Base-by-base conservation (phyloP, 345 rosid species). In the Salix purpurea region DNA sequence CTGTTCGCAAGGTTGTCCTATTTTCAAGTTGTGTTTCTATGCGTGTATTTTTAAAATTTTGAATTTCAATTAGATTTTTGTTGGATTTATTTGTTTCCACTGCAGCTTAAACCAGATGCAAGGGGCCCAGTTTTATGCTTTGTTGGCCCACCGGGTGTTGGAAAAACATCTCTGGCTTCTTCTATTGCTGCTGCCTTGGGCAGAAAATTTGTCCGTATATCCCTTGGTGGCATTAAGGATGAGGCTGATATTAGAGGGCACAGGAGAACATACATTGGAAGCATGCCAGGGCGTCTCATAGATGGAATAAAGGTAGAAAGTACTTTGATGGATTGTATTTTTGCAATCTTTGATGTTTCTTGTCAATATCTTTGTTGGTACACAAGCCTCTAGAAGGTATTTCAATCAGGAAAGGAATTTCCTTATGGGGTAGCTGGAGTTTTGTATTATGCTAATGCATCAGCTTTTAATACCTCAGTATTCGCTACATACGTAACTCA, bases 241-340 rank as follows among this genome's bases (percentile, higher is more conserved):
- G 99, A 96, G 88, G 98, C 98, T 74, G 99, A 96, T 83, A 93
- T 96, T 66, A 91, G 98, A 88, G 99, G 99, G 79, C 99, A 96
- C 76, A 85, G 99, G 84, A 91, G 99, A 84, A 96, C 99, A 24
- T 96, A 96, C 83, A 93, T 93, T 77, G 98, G 98, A 70, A 96
- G 99, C 87, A 93, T 96, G 99, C 98, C 99, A 54, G 99, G 98
- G 77, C 98, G 97, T 80, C 98, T 96, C 65, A 91, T 96, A 84
- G 98, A 93, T 79, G 98, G 99, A 69, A 61, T 96, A 78, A 95
- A 95, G 97, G 99, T 96, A 78, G 77, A 66, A 56, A 40, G 3
- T 52, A 40, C 66, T 50, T 58, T 54, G 58, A 18, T 39, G 16
- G 44, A 24, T 30, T 28, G 28, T 37, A 52, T 69, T 26, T 40